Evolutionary conservation across 768 basidiomycete genomes (phyloP).

Genomic region (Amanita muscaria): DNA sequence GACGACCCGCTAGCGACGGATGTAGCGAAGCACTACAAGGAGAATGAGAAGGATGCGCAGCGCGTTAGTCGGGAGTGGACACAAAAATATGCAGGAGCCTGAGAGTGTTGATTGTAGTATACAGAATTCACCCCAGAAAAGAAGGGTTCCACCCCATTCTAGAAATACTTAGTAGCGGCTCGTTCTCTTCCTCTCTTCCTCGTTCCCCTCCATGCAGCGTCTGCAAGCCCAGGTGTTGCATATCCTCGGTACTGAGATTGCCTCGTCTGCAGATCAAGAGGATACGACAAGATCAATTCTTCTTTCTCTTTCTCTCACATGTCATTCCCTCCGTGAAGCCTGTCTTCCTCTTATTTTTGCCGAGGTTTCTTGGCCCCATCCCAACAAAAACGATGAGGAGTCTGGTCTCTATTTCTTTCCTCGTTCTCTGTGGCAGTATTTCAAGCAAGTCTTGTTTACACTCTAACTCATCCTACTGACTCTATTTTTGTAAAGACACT

Average conservation of each 20-base stretch:
- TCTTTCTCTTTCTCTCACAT: conserved; percentile 19
- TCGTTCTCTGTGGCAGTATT: conserved; percentile 26
- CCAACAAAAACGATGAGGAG: conserved; percentile 26
- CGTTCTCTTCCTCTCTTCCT: background rate
- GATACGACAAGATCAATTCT: conserved; percentile 15
- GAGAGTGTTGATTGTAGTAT: background rate
- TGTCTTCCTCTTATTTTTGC: conserved; percentile 25
- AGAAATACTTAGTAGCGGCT: background rate
- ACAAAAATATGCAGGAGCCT: conserved; percentile 59
- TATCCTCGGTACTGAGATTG: conserved; percentile 17
- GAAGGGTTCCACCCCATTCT: background rate
- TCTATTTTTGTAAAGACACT: conserved; percentile 18
- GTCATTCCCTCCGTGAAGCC: conserved; percentile 19
- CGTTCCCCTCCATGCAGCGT: background rate
- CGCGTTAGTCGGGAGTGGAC: conserved; percentile 95
- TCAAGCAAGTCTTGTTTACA: conserved; percentile 22
- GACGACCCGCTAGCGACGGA: conserved; percentile 93
- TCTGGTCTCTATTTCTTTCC: conserved; percentile 31
- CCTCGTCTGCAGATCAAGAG: conserved; percentile 11
- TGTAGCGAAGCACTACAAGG: conserved; percentile 97
- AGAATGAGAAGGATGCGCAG: conserved; percentile 90
- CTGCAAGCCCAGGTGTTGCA: conserved; percentile 19
- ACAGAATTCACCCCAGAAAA: conserved; percentile 1
- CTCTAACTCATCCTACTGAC: conserved; percentile 1
- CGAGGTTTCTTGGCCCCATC: conserved; percentile 32